Percentiles rank a stretch among this genome's conserved stretches.
phyloP scores from a whole-genome alignment of 352 stramenopile species.

The Phytophthora pisi region DNA sequence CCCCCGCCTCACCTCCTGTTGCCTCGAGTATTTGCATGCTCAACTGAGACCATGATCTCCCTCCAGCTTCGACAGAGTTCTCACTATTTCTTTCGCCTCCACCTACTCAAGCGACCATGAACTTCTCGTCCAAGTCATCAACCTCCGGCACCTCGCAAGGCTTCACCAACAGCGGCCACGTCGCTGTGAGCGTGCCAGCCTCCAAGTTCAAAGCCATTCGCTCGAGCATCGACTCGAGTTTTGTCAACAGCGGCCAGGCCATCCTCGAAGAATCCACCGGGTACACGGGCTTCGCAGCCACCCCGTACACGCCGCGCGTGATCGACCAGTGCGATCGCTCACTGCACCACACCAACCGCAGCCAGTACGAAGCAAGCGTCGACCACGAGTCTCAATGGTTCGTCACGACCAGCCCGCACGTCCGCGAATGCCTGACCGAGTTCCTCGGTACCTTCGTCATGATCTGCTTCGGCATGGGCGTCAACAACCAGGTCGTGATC shows the following conservation, averaged over 20 bases:
- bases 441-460: conserved; percentile 60
- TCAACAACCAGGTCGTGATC: conserved; percentile 64
- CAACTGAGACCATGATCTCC: neutral
- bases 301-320: neutral
- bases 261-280: neutral
- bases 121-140: neutral
- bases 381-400: conserved; percentile 16
- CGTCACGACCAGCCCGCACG: conserved; percentile 29
- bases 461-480: conserved; percentile 63
- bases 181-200: neutral
- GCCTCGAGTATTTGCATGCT: neutral
- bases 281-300: neutral
- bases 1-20: neutral
- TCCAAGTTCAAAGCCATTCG: neutral
- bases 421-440: conserved; percentile 48
- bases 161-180: neutral
- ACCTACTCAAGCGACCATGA: neutral
- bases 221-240: neutral
- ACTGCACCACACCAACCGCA: neutral
- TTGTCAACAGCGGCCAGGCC: neutral
- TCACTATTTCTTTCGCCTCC: neutral
- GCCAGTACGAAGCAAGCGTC: neutral
- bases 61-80: neutral
- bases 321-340: neutral
- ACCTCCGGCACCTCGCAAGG: neutral